Conservation (phyloP, 192 early-diverging fungal genomes). For the Coemansia interrupta region DNA sequence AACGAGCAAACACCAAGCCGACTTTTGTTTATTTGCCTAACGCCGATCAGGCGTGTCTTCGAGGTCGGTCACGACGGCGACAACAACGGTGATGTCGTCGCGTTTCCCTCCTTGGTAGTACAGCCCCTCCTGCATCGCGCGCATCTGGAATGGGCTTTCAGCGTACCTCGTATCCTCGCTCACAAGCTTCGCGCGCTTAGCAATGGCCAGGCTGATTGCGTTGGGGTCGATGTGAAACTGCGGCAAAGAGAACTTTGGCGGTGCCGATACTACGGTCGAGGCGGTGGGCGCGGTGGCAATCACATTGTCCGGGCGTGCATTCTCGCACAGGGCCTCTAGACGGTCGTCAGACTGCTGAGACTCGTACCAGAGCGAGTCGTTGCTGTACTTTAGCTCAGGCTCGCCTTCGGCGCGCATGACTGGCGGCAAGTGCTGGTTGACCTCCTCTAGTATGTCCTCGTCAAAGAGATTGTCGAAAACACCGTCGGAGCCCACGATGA, state of each 20-base stretch:
- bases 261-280: slow-evolving; percentile 8
- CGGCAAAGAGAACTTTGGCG: slow-evolving; percentile 34
- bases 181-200: slow-evolving; percentile 69
- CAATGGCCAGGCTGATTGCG: slow-evolving; percentile 74
- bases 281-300: slow-evolving; percentile 12
- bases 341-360: slow-evolving; percentile 28
- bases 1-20: background rate
- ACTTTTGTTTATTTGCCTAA: slow-evolving; percentile 10
- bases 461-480: slow-evolving; percentile 98
- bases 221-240: slow-evolving; percentile 66
- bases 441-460: slow-evolving; percentile 91
- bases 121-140: slow-evolving; percentile 91
- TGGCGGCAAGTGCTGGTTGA: slow-evolving; percentile 53
- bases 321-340: slow-evolving; percentile 20
- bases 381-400: slow-evolving; percentile 51
- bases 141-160: slow-evolving; percentile 84
- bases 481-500: slow-evolving; percentile 90
- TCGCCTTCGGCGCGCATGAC: slow-evolving; percentile 34
- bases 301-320: background rate
- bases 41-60: slow-evolving; percentile 73
- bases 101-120: slow-evolving; percentile 92
- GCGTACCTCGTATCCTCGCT: slow-evolving; percentile 75
- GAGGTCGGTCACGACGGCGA: slow-evolving; percentile 75
- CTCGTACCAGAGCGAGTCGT: slow-evolving; percentile 52
- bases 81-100: slow-evolving; percentile 92